These are phyloP conservation scores for Yarrowia alimentaria DNA, from an alignment of 805 yeast genomes.

Conservation along the genomic window DNA sequence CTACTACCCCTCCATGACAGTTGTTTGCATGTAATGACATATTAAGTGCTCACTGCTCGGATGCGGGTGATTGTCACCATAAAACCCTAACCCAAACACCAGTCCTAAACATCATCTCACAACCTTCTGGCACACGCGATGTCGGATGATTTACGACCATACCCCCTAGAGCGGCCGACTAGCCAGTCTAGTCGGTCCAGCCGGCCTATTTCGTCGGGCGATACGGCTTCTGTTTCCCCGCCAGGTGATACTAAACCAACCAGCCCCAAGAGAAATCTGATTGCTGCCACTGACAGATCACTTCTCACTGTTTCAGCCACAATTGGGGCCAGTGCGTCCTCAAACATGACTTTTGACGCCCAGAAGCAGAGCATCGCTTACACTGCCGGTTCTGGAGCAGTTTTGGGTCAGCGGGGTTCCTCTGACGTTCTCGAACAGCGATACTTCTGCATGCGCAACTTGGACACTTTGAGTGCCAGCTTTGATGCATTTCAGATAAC, in stretches of 20 bases:
- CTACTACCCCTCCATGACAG: too few species aligned
- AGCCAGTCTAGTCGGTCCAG: background rate
- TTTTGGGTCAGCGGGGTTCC: conserved; percentile 28
- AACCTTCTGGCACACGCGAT: conserved; percentile 2
- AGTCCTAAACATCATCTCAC: conserved; percentile 4
- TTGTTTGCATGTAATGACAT: too few species aligned
- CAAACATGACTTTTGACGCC: conserved; percentile 8
- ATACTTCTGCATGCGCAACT: conserved; percentile 7
- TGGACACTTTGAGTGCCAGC: conserved; percentile 1
- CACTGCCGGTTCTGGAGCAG: conserved; percentile 38
- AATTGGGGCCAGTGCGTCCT: conserved; percentile 23
- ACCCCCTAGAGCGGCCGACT: conserved; percentile 10
- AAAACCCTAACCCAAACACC: conserved; percentile 13
- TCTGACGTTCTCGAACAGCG: conserved; percentile 1
- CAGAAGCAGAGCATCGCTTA: conserved; percentile 32
- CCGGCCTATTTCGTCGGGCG: background rate
- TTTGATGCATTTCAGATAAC: conserved; percentile 21
- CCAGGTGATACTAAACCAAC: background rate
- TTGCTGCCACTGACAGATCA: conserved; percentile 13
- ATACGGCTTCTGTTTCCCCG: background rate
- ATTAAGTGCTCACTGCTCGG: too few species aligned
- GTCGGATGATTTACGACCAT: conserved; percentile 21
- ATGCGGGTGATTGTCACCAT: background rate
- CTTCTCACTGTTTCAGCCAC: conserved; percentile 1
- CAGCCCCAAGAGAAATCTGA: background rate